These are phyloP conservation scores for Nannizzia gypsea DNA, from an alignment of 2,329 filamentous ascomycete genomes.

Conservation along the genomic window DNA sequence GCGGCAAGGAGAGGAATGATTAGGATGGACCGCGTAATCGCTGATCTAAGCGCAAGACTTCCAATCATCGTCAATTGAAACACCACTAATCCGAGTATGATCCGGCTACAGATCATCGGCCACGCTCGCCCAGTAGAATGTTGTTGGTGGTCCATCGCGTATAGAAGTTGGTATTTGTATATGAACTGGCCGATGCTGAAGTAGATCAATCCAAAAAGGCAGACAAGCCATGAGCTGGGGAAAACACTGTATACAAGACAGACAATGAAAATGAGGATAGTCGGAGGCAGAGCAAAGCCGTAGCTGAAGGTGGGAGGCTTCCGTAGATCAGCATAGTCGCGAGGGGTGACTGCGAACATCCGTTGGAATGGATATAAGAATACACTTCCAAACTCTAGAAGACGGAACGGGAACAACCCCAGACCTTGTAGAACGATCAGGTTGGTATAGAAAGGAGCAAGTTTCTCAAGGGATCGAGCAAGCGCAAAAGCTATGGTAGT, in stretches of 20 bases:
- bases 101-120: constrained; percentile 90
- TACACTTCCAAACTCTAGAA: constrained; percentile 81
- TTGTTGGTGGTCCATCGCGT: constrained; percentile 95
- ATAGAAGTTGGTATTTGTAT: constrained; percentile 94
- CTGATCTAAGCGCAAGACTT: constrained; percentile 61
- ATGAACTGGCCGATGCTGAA: constrained; percentile 64
- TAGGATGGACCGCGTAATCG: constrained; percentile 59
- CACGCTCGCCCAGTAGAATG: constrained; percentile 88
- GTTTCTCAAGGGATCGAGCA: constrained; percentile 58
- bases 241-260: constrained; percentile 91
- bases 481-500: constrained; percentile 64
- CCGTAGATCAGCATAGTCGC: constrained; percentile 73
- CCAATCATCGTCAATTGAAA: constrained; percentile 89
- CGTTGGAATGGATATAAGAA: constrained; percentile 69
- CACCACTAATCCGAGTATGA: constrained; percentile 72
- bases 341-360: constrained; percentile 70
- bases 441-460: constrained; percentile 81
- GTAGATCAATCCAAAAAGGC: constrained; percentile 63
- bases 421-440: constrained; percentile 88
- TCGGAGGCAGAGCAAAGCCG: constrained; percentile 87
- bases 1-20: constrained; percentile 64
- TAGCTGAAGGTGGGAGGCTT: constrained; percentile 85
- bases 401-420: constrained; percentile 83
- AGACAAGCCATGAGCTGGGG: constrained; percentile 64
- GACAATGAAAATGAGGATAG: constrained; percentile 85